Evolutionary conservation across 2,329 filamentous ascomycete genomes (phyloP), one percentile per base, ranked within the genome.

Genomic region (Cercospora sp.): DNA sequence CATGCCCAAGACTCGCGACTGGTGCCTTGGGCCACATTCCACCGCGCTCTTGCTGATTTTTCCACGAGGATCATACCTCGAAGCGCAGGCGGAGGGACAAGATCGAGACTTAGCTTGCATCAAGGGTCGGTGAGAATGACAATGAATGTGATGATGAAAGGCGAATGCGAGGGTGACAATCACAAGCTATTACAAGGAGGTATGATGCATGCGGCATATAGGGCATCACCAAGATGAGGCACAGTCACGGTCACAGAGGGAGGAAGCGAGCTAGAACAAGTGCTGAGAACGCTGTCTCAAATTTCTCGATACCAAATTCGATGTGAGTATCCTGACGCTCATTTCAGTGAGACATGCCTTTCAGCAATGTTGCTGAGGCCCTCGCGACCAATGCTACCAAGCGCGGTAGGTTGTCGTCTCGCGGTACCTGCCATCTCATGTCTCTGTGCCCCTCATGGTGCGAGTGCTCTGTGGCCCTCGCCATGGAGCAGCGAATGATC

Each of bases 241-340:
- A 40, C 37, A 40, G 16, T 40, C 37, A 40, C 37, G 16, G 37
- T n/a, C 16, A 40, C 37, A 5, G 6, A 40, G 16, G 13, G 37
- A 40, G 16, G 6, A n/a, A 40, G 37, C 3, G 16, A 40, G 13
- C 16, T 40, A 6, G 6, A n/a, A 40, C 37, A 67, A 67, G 60
- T 61, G 58, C 45, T 49, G 66, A 68, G 63, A 60, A 66, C 26
- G 45, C 40, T 66, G 55, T 66, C 55, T 66, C 55, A 34, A 66
- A 43, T 65, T 65, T 61, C 63, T 65, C 24, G 37, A 49, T 55
- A 21, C 45, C 16, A 64, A 53, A 6, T 43, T 55, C 34, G 13
- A 28, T 53, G 37, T 64, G n/a, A 24, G 28, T 32, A 34, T 63
- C 28, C 13, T 63, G 37, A 40, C 26, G 37, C 60, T 49, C 40